phyloP scores from a whole-genome alignment of 352 stramenopile species.

The Globisporangium rhizosaccharum region DNA sequence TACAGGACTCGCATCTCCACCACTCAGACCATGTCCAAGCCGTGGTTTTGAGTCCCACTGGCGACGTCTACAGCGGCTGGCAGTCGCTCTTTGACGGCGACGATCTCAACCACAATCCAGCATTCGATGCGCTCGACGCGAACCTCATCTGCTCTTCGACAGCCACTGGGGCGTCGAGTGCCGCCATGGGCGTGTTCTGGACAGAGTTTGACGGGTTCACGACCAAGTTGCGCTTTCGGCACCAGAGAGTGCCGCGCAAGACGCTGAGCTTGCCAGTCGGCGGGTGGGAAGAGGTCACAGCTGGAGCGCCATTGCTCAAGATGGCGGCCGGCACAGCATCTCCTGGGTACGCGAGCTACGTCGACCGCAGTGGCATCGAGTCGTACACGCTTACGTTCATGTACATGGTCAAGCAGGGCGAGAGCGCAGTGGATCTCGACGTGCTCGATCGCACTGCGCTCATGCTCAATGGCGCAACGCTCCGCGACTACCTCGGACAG shows the following conservation, averaged over 20 bases:
- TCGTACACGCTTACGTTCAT: slow-evolving; percentile 38
- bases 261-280: slow-evolving; percentile 1
- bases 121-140: slow-evolving; percentile 30
- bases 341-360: slow-evolving; percentile 35
- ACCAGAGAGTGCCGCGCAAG: slow-evolving; percentile 23
- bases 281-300: slow-evolving; percentile 32
- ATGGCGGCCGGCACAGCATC: slow-evolving; percentile 32
- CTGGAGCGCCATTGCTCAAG: slow-evolving; percentile 35
- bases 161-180: neutral
- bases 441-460: slow-evolving; percentile 33
- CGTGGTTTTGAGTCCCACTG: slow-evolving; percentile 12
- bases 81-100: slow-evolving; percentile 7
- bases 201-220: slow-evolving; percentile 70
- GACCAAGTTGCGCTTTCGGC: slow-evolving; percentile 56
- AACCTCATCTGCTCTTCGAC: slow-evolving; percentile 35
- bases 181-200: slow-evolving; percentile 44
- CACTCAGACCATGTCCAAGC: slow-evolving; percentile 3
- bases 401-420: slow-evolving; percentile 40
- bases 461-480: slow-evolving; percentile 35
- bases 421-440: slow-evolving; percentile 34
- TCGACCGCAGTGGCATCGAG: slow-evolving; percentile 42
- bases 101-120: slow-evolving; percentile 49
- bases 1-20: neutral
- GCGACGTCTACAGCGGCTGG: slow-evolving; percentile 26
- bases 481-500: slow-evolving; percentile 35